Percentiles rank a stretch among this genome's conserved stretches.
Conservation (phyloP, 257 asterid genomes). For the Hygrophila difformis region DNA sequence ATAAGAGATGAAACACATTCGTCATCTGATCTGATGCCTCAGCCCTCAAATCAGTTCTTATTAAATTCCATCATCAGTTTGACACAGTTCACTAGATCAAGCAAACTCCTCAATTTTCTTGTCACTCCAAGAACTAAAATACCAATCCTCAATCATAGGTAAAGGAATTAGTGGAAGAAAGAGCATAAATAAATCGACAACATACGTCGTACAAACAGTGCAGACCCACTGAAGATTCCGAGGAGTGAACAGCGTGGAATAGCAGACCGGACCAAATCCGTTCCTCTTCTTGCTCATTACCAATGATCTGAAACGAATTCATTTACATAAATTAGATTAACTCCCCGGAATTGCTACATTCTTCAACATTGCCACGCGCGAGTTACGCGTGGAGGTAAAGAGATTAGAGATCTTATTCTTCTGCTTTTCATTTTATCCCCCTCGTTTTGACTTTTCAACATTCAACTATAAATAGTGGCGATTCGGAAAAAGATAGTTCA, state of each 20-base stretch:
- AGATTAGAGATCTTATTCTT: too few relatives aligned
- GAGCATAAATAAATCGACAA: background rate
- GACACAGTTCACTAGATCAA: background rate
- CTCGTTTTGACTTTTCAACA: too few relatives aligned
- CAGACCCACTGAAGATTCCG: conserved; percentile 65
- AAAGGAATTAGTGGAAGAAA: background rate
- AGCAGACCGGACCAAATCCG: conserved; percentile 51
- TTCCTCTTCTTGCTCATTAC: conserved; percentile 26
- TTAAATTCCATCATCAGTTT: background rate
- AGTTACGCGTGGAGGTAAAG: too few relatives aligned
- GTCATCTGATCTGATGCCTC: background rate
- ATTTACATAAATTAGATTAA: background rate
- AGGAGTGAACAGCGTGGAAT: conserved; percentile 45
- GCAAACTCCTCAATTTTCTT: background rate
- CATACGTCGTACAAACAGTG: conserved; percentile 56
- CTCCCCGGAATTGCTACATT: background rate
- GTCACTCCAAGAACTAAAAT: background rate
- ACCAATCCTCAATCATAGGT: background rate
- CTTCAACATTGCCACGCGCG: too few relatives aligned
- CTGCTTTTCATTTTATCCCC: too few relatives aligned
- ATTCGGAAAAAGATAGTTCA: too few relatives aligned
- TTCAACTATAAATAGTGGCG: too few relatives aligned
- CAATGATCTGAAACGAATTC: conserved; percentile 30
- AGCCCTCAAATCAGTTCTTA: conserved; percentile 9
- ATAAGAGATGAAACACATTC: too few relatives aligned